Conservation (phyloP, 2,329 filamentous ascomycete species). For the Arthrobotrys megalospora region DNA sequence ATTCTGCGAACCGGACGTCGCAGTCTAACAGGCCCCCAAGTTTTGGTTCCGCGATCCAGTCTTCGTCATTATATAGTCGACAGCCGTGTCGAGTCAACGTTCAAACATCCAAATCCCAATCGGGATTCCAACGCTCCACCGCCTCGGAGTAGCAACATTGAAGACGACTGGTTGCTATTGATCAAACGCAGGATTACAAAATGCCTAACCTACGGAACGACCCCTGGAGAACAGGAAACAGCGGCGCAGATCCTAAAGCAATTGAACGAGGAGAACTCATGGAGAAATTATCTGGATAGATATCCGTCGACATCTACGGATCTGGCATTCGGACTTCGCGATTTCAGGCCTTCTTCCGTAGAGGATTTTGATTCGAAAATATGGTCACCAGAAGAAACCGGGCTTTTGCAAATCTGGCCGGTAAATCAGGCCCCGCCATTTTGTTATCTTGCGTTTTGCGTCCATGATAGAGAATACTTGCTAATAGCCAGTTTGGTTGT, state of each 20-base stretch:
- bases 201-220: constrained; percentile 23
- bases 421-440: background rate
- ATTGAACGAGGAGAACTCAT: constrained; percentile 16
- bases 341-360: constrained; percentile 1
- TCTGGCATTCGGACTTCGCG: constrained; percentile 10
- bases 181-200: constrained; percentile 13
- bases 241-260: constrained; percentile 23
- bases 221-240: constrained; percentile 17
- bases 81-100: constrained; percentile 2
- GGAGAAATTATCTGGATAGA: constrained; percentile 3
- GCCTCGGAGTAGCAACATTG: background rate
- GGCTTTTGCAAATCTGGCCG: background rate
- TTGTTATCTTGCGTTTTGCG: background rate
- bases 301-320: constrained; percentile 11
- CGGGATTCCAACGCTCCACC: constrained; percentile 9
- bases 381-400: constrained; percentile 4
- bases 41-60: background rate
- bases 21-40: background rate
- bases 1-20: constrained; percentile 6
- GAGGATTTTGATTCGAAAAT: constrained; percentile 13
- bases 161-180: constrained; percentile 5
- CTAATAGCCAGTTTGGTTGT: background rate
- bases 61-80: constrained; percentile 12
- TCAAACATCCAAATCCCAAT: constrained; percentile 22
- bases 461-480: background rate